Evolutionary conservation across 2,329 filamentous ascomycete genomes (phyloP).

Genomic region (Colletotrichum costaricense): DNA sequence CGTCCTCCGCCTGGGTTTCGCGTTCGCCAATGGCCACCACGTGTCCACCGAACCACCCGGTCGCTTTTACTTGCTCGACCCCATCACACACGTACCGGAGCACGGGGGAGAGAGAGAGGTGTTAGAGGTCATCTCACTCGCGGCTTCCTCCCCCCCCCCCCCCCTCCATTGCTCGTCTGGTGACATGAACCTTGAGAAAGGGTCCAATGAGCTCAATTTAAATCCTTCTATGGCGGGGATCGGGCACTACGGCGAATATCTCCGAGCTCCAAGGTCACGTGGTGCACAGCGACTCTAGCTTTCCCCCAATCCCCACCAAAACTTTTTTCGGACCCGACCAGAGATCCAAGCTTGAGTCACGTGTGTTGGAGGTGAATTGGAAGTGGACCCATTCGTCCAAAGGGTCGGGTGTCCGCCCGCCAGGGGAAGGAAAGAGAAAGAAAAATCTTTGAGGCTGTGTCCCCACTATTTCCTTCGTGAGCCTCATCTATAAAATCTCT

Average conservation of each 20-base stretch:
- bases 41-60: constrained; percentile 27
- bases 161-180: constrained; percentile 2
- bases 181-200: constrained; percentile 27
- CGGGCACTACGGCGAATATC: constrained; percentile 23
- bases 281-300: neutral
- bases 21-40: constrained; percentile 31
- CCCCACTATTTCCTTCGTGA: constrained; percentile 29
- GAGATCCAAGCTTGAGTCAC: neutral
- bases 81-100: neutral
- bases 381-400: neutral
- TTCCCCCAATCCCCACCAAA: neutral
- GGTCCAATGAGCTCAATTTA: constrained; percentile 16
- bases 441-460: constrained; percentile 24
- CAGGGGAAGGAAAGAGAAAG: neutral
- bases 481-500: constrained; percentile 31
- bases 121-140: neutral
- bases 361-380: neutral
- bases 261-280: constrained; percentile 15
- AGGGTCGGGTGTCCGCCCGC: neutral
- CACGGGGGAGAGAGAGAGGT: neutral
- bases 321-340: neutral
- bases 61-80: neutral
- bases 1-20: neutral
- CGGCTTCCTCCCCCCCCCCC: neutral
- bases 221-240: constrained; percentile 2